Evolutionary conservation across 73 alveolate genomes (phyloP).

Genomic region (Durusdinium trenchii): DNA sequence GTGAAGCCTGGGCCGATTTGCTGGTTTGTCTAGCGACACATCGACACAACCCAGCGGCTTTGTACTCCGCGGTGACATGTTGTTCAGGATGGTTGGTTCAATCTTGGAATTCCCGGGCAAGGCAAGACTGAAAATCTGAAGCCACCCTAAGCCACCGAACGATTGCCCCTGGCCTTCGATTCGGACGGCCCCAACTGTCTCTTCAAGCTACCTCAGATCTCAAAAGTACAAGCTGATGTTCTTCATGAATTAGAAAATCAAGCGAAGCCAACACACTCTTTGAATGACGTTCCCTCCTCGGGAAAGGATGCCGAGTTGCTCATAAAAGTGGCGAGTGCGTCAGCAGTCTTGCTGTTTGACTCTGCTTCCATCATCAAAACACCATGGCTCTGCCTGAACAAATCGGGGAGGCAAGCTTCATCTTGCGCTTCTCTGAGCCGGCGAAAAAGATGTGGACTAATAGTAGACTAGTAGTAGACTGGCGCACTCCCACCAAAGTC

Average conservation of each 20-base stretch:
- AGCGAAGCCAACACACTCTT: not conserved
- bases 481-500: too few relatives aligned
- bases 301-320: not conserved
- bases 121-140: too few relatives aligned
- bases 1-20: not conserved
- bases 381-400: slow-evolving; percentile 66
- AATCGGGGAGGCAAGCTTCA: too few relatives aligned
- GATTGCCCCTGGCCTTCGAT: too few relatives aligned
- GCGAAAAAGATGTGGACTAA: too few relatives aligned
- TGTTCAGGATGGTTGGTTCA: not conserved
- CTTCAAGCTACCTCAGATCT: not conserved
- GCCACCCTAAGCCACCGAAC: too few relatives aligned
- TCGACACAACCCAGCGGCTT: not conserved
- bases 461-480: too few relatives aligned
- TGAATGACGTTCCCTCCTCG: not conserved
- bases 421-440: too few relatives aligned
- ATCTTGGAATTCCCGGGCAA: too few relatives aligned
- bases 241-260: not conserved
- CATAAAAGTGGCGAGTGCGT: slow-evolving; percentile 1
- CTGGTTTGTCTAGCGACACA: not conserved
- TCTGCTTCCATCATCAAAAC: slow-evolving; percentile 67
- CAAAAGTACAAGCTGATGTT: not conserved
- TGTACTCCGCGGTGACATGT: not conserved
- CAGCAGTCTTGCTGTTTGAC: not conserved
- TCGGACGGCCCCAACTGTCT: not conserved